Conservation (phyloP, 495 filamentous ascomycete species). For the Aspergillus leporis region DNA sequence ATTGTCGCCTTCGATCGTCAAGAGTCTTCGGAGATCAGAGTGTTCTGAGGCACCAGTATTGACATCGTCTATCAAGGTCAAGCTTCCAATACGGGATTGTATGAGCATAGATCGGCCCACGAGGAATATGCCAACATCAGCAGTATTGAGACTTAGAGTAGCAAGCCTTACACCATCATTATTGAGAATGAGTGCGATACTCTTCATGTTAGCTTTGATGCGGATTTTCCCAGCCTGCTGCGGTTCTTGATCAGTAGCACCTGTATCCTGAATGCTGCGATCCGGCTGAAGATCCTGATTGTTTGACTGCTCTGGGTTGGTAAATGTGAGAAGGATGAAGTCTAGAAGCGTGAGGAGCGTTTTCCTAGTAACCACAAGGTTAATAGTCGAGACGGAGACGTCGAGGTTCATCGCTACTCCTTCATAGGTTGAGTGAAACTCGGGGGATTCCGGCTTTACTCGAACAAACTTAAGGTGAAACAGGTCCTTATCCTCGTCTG, state of each 20-base stretch:
- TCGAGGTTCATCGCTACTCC: conserved; percentile 92
- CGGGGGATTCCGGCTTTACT: conserved; percentile 88
- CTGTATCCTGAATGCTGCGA: conserved; percentile 48
- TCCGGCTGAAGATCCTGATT: conserved; percentile 35
- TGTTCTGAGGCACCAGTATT: conserved; percentile 82
- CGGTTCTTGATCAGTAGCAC: conserved; percentile 38
- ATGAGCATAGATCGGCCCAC: conserved; percentile 82
- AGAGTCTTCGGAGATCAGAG: conserved; percentile 80
- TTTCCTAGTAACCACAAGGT: conserved; percentile 88
- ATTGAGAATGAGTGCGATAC: conserved; percentile 92
- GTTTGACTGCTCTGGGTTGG: conserved; percentile 60
- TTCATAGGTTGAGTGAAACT: conserved; percentile 87
- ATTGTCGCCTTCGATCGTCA: conserved; percentile 93
- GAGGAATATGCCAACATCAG: conserved; percentile 86
- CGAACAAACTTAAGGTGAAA: conserved; percentile 85
- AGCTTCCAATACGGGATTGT: conserved; percentile 79
- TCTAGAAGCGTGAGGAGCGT: conserved; percentile 94
- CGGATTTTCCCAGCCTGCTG: conserved; percentile 59
- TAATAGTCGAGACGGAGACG: conserved; percentile 91
- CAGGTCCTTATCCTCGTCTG: conserved; percentile 75
- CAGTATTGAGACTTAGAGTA: conserved; percentile 87
- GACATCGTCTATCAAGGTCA: conserved; percentile 89
- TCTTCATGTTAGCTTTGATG: conserved; percentile 90
- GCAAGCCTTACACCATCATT: conserved; percentile 95
- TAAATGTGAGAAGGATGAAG: conserved; percentile 93